These are phyloP conservation scores for Ceratonia siliqua DNA, from an alignment of 306 rosid species.

Conservation along the genomic window DNA sequence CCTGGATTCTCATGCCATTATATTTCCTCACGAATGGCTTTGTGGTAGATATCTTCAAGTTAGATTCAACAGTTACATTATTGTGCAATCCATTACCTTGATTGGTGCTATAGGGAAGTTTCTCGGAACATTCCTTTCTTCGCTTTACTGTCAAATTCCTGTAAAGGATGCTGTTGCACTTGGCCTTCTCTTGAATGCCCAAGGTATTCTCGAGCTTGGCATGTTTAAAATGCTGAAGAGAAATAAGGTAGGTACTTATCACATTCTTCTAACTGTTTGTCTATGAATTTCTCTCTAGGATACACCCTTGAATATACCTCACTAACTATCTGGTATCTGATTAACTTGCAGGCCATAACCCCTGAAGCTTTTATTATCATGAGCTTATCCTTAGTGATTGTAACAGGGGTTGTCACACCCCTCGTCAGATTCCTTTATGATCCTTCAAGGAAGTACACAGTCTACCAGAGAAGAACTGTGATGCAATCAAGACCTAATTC, in stretches of 20 bases:
- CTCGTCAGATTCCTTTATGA: constrained; percentile 26
- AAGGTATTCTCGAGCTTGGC: constrained; percentile 42
- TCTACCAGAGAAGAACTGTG: constrained; percentile 31
- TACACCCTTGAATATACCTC: no score
- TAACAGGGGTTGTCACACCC: constrained; percentile 29
- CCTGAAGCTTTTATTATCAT: constrained; percentile 24
- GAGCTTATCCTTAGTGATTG: constrained; percentile 23
- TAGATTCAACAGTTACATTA: not conserved
- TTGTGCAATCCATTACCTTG: constrained; percentile 21
- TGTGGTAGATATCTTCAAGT: not conserved
- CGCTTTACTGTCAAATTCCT: constrained; percentile 22
- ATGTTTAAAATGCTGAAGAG: constrained; percentile 21
- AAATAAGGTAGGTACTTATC: constrained; percentile 25
- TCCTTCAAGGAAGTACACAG: constrained; percentile 40
- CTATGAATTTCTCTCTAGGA: no score
- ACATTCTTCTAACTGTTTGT: not conserved
- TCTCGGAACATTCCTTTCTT: constrained; percentile 24
- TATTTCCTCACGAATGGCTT: constrained; percentile 36
- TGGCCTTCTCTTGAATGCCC: constrained; percentile 43
- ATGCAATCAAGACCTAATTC: constrained; percentile 16
- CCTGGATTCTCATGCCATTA: constrained; percentile 45
- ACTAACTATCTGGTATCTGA: not conserved
- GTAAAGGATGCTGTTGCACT: constrained; percentile 34
- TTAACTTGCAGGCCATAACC: constrained; percentile 18
- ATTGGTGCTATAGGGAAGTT: constrained; percentile 36